Conservation (phyloP, 106 monocot species). For the Allium sativum region DNA sequence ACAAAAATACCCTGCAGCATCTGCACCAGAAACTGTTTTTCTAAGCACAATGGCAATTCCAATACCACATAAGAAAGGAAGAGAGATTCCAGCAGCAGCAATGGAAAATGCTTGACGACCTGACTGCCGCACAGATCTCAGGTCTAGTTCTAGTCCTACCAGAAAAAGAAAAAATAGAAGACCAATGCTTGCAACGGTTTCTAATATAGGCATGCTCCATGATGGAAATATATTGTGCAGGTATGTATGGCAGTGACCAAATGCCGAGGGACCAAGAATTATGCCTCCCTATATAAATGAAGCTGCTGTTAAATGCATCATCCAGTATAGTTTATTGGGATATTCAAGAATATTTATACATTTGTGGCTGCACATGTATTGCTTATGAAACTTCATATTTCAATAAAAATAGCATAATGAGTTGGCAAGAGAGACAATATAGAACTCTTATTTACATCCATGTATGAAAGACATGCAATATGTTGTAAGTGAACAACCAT, state of each 20-base stretch:
- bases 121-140: constrained; percentile 43
- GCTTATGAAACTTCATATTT: neutral
- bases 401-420: neutral
- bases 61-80: constrained; percentile 62
- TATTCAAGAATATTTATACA: neutral
- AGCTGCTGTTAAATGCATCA: neutral
- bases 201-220: constrained; percentile 66
- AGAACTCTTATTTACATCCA: no score
- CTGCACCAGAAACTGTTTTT: constrained; percentile 28
- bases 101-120: constrained; percentile 58
- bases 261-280: constrained; percentile 59
- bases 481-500: no score
- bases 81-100: constrained; percentile 58
- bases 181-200: constrained; percentile 64
- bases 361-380: neutral
- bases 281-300: constrained; percentile 46
- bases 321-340: neutral
- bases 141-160: constrained; percentile 77
- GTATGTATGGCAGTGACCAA: constrained; percentile 65
- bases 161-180: constrained; percentile 87
- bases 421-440: neutral
- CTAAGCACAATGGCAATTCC: constrained; percentile 51
- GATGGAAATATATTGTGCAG: constrained; percentile 45
- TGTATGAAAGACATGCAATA: no score
- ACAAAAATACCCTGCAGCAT: constrained; percentile 10